These are phyloP conservation scores for Niveomyces coronatus DNA, from an alignment of 2,329 filamentous ascomycete genomes.

Conservation along the genomic window DNA sequence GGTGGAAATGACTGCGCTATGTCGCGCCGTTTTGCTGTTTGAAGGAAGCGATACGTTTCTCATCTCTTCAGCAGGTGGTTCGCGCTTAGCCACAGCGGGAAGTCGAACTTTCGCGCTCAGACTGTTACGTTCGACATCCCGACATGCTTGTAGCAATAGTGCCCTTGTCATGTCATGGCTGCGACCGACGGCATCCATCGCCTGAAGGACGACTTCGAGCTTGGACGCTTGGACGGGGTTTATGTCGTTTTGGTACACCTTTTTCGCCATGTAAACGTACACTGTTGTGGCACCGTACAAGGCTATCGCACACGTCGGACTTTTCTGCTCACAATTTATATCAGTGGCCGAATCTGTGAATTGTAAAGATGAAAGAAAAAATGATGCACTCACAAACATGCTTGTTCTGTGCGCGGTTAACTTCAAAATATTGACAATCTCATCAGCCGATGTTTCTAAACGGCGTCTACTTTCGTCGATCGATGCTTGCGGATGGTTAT, in stretches of 20 bases:
- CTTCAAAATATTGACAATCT: conserved; percentile 76
- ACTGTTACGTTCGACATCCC: conserved; percentile 59
- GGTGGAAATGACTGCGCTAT: conserved; percentile 29
- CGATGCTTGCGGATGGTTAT: conserved; percentile 54
- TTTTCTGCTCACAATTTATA: conserved; percentile 18
- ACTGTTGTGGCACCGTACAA: conserved; percentile 79
- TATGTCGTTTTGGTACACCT: conserved; percentile 48
- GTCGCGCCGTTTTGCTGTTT: conserved; percentile 31
- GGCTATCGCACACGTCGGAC: conserved; percentile 51
- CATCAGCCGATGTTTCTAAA: conserved; percentile 69
- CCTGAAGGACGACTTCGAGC: conserved; percentile 66
- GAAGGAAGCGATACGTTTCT: conserved; percentile 39
- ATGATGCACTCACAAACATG: conserved; percentile 44
- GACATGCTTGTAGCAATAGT: conserved; percentile 73
- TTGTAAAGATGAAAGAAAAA: neutral
- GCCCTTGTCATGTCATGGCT: conserved; percentile 69
- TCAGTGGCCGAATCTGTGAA: neutral
- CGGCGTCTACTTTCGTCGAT: conserved; percentile 62
- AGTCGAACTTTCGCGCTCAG: conserved; percentile 26
- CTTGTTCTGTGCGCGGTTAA: conserved; percentile 63
- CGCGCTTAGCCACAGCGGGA: conserved; percentile 23
- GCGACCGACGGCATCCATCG: conserved; percentile 66
- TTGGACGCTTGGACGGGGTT: conserved; percentile 35
- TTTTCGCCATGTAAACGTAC: conserved; percentile 69
- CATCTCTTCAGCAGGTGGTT: conserved; percentile 18